Conservation (phyloP, 768 basidiomycete genomes). For the Hygrophoropsis aurantiaca region DNA sequence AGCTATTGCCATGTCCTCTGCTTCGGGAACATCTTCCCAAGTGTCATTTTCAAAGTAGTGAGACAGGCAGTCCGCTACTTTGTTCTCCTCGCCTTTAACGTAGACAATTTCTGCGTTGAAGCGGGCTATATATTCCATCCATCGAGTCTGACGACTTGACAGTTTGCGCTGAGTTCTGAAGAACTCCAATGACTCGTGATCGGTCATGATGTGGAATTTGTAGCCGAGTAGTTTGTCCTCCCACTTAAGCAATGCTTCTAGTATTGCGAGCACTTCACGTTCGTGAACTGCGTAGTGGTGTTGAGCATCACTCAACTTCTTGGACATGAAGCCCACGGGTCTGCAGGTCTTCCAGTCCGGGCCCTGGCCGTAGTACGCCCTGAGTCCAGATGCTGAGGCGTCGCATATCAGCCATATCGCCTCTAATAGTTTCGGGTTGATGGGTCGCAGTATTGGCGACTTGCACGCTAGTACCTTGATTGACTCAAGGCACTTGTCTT, state of each 20-base stretch:
- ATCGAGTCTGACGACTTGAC: constrained; percentile 22
- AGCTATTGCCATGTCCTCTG: constrained; percentile 7
- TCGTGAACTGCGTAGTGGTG: constrained; percentile 27
- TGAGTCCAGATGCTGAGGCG: constrained; percentile 22
- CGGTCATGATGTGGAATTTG: constrained; percentile 23
- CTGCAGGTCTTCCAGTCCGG: constrained; percentile 17
- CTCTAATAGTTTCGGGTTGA: constrained; percentile 14
- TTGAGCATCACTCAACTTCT: constrained; percentile 27
- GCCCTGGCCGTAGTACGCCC: constrained; percentile 30
- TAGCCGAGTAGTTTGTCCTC: constrained; percentile 21
- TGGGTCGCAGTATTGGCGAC: constrained; percentile 15
- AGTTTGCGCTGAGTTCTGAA: constrained; percentile 22
- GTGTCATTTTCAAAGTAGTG: too few relatives aligned
- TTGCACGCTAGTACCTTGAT: constrained; percentile 20
- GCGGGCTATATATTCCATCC: constrained; percentile 24
- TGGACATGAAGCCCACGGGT: constrained; percentile 28
- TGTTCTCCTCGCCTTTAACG: constrained; percentile 24
- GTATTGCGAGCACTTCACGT: constrained; percentile 17
- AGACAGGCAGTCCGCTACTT: constrained; percentile 27
- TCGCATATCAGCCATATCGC: constrained; percentile 31
- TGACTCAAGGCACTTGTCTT: constrained; percentile 21
- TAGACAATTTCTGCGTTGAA: constrained; percentile 30
- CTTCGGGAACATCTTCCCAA: too few relatives aligned
- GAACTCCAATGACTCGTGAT: constrained; percentile 25
- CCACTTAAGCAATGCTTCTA: constrained; percentile 26